Evolutionary conservation across 2,329 filamentous ascomycete genomes (phyloP), one percentile per base, ranked within the genome.

Genomic region (Beauveria sp.): DNA sequence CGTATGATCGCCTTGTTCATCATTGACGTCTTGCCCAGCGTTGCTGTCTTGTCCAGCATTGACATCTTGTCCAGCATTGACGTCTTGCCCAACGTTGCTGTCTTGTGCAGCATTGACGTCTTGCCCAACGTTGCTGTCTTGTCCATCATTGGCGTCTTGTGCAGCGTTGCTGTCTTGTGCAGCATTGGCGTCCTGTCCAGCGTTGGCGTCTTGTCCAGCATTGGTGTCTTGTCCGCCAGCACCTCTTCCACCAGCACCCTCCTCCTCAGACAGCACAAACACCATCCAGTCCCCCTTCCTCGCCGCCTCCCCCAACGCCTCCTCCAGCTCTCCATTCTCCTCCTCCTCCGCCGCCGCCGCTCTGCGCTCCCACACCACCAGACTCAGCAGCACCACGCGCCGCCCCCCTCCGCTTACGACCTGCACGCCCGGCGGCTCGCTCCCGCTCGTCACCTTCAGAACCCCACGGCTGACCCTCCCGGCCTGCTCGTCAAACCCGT

Each of bases 361-460:
- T 45, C 71, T 67, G n/a, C 70, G 40, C 22, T 67, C 69, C 63
- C 69, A 68, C 64, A 73, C 70, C 58, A 70, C 62, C 62, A 73
- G 60, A 3, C 40, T 52, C 9, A 51, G 52, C 16, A 67, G 62
- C 7, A 62, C 42, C 18, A 67, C 63, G 26, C 6, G 26, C 28
- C 10, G 12, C 24, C 59, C 3, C 60, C 59, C 24, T 5, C 28
- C 22, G 22, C 26, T 10, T 3, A 57, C 9, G 9, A 57, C 38
- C 22, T 42, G 42, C 42, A 62, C 60, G 18, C 53, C 60, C 5
- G 60, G 60, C 40, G 60, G n/a, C 20, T 38, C 53, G 3, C 8
- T 18, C 1, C 60, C 60, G 2, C n/a, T 28, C 30, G 43, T 56
- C 43, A 62, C 46, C 24, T 40, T 24, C 50, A 60, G 10, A 2